A percentile compares a stretch with the other conserved stretches of the same genome.
Evolutionary conservation across 1,284 basidiomycete genomes (phyloP).

Genomic region (Melanopsichium pennsylvanicum): DNA sequence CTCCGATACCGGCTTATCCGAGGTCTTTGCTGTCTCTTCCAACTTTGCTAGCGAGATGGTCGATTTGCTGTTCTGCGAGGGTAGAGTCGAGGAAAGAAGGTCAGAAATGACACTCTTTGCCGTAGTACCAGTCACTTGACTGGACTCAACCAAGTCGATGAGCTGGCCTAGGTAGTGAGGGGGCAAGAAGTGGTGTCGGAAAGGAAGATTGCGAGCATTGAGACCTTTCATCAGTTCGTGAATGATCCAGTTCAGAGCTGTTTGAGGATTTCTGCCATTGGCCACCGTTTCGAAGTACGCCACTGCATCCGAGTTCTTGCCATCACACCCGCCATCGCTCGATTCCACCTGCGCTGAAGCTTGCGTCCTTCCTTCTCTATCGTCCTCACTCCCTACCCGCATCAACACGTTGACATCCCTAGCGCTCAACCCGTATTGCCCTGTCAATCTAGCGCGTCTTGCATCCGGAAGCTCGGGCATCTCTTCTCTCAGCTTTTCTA

Average conservation of each 20-base stretch:
- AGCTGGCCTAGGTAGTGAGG: slow-evolving; percentile 77
- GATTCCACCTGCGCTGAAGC: neutral
- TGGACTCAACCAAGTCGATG: slow-evolving; percentile 77
- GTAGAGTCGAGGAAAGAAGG: slow-evolving; percentile 29
- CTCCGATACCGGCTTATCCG: slow-evolving; percentile 26
- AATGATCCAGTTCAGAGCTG: slow-evolving; percentile 80
- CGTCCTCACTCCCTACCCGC: slow-evolving; percentile 57
- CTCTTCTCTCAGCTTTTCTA: slow-evolving; percentile 70
- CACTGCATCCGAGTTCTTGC: slow-evolving; percentile 46
- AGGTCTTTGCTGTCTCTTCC: neutral
- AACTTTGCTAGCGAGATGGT: slow-evolving; percentile 8
- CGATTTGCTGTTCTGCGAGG: neutral
- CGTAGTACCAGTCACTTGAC: slow-evolving; percentile 72
- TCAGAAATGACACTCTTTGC: slow-evolving; percentile 60
- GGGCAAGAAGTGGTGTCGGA: slow-evolving; percentile 39
- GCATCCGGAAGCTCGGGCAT: slow-evolving; percentile 83
- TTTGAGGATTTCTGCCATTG: slow-evolving; percentile 47
- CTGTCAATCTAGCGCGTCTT: slow-evolving; percentile 73
- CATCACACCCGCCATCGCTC: no score
- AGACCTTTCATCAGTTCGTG: slow-evolving; percentile 57
- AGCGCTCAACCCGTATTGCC: slow-evolving; percentile 71
- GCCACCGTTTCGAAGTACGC: slow-evolving; percentile 58
- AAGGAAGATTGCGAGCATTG: slow-evolving; percentile 44
- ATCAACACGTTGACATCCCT: slow-evolving; percentile 67
- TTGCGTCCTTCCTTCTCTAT: slow-evolving; percentile 27